Percentiles rank a stretch among this genome's conserved stretches.
phyloP scores from a whole-genome alignment of 768 basidiomycete genomes.

The Hortiboletus flavorubellus region DNA sequence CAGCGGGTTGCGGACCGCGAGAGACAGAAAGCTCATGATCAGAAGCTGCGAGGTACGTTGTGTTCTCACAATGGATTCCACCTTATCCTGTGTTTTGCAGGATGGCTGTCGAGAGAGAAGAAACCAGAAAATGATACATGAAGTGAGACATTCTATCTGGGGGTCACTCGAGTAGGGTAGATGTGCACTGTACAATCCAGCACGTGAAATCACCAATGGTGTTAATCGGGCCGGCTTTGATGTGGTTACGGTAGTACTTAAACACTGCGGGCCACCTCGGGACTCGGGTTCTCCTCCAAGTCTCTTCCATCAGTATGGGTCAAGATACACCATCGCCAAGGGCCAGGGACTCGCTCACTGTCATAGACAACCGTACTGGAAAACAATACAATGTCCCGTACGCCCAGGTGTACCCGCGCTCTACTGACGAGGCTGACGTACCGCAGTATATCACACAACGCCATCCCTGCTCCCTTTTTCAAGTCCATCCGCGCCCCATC shows the following conservation, averaged over 20 bases:
- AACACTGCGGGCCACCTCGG: not conserved
- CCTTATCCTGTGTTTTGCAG: slow-evolving; percentile 16
- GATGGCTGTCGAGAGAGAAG: slow-evolving; percentile 34
- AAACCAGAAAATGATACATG: slow-evolving; percentile 13
- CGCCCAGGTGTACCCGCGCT: slow-evolving; percentile 26
- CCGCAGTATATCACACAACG: slow-evolving; percentile 73
- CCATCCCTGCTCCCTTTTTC: slow-evolving; percentile 77
- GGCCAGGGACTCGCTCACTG: slow-evolving; percentile 45
- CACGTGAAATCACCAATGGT: slow-evolving; percentile 5
- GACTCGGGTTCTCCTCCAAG: not conserved
- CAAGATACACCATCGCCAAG: slow-evolving; percentile 21
- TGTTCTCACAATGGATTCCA: not conserved
- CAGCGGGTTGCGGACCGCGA: slow-evolving; percentile 63
- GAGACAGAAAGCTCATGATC: slow-evolving; percentile 58
- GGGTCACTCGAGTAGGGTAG: slow-evolving; percentile 11
- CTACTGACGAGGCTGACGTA: not conserved
- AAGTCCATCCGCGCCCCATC: slow-evolving; percentile 64
- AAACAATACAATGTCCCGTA: slow-evolving; percentile 73
- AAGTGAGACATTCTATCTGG: not conserved
- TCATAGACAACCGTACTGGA: slow-evolving; percentile 83
- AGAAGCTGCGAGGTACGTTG: slow-evolving; percentile 68
- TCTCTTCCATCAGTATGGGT: slow-evolving; percentile 20
- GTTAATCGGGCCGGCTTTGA: slow-evolving; percentile 2
- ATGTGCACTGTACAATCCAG: slow-evolving; percentile 1
- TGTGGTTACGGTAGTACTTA: not conserved